Evolutionary conservation across 2,329 filamentous ascomycete species (phyloP).

Genomic region (Aspergillus eucalypticola): DNA sequence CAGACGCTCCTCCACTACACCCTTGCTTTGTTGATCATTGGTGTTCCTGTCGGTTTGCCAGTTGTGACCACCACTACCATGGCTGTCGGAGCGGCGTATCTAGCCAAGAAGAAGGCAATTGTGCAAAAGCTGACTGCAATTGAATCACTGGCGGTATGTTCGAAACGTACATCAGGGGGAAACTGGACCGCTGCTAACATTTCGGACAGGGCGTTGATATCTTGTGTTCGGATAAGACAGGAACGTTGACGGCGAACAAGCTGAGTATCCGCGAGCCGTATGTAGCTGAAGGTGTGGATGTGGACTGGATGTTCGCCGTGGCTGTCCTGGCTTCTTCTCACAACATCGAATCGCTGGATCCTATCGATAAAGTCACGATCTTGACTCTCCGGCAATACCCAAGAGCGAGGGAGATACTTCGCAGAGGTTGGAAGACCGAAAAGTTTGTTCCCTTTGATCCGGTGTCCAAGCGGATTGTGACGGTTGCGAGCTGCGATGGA

Average conservation of each 20-base stretch:
- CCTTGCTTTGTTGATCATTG: constrained; percentile 71
- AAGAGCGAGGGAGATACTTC: constrained; percentile 72
- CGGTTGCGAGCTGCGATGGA: constrained; percentile 66
- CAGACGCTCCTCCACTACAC: constrained; percentile 69
- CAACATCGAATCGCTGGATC: constrained; percentile 75
- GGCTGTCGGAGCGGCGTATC: constrained; percentile 74
- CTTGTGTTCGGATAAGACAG: constrained; percentile 79
- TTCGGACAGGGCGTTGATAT: constrained; percentile 64
- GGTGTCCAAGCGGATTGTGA: constrained; percentile 76
- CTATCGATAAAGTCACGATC: constrained; percentile 78
- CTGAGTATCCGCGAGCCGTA: constrained; percentile 75
- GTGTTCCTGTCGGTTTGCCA: constrained; percentile 78
- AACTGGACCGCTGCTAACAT: constrained; percentile 11
- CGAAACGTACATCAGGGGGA: neutral
- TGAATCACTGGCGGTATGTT: constrained; percentile 65
- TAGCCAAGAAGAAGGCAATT: constrained; percentile 75
- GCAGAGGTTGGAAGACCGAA: constrained; percentile 72
- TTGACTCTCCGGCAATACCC: constrained; percentile 73
- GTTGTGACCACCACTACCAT: constrained; percentile 77
- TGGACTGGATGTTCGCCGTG: constrained; percentile 83
- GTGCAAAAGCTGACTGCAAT: constrained; percentile 79
- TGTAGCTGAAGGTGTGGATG: constrained; percentile 73
- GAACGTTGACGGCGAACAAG: constrained; percentile 65
- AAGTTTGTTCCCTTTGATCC: constrained; percentile 73
- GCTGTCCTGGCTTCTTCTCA: constrained; percentile 75